Conservation (phyloP, 257 asterid species). For the Nicotiana tabacum region DNA sequence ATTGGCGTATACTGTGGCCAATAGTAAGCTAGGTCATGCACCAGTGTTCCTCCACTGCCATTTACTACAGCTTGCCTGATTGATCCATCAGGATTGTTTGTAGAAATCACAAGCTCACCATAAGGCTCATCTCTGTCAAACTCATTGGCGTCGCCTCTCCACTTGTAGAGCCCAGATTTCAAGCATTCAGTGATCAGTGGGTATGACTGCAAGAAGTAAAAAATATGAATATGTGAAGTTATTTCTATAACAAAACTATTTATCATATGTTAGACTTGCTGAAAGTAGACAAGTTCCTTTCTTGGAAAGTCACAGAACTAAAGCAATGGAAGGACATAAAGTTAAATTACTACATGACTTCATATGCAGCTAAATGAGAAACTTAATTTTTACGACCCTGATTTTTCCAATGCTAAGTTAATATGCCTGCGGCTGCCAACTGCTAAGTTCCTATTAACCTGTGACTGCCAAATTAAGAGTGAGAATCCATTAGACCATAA, state of each 20-base stretch:
- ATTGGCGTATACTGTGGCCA: conserved; percentile 77
- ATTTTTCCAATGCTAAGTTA: neutral
- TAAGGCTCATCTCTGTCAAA: conserved; percentile 56
- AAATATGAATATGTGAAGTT: neutral
- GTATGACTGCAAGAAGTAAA: conserved; percentile 55
- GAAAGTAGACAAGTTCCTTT: neutral
- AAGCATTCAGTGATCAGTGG: conserved; percentile 68
- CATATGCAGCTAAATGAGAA: neutral
- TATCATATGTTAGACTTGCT: neutral
- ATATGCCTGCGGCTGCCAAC: neutral
- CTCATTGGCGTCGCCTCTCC: conserved; percentile 78
- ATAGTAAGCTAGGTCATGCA: conserved; percentile 86
- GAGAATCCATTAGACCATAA: too few species aligned
- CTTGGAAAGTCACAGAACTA: neutral
- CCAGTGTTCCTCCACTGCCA: conserved; percentile 29
- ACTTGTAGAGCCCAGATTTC: conserved; percentile 76
- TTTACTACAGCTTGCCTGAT: conserved; percentile 66
- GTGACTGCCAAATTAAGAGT: too few species aligned
- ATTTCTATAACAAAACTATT: neutral
- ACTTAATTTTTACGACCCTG: neutral
- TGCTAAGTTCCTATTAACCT: neutral
- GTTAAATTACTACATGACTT: neutral
- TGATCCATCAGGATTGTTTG: conserved; percentile 91
- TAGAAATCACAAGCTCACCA: conserved; percentile 81
- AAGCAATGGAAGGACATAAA: neutral